Base-by-base conservation (phyloP, 768 basidiomycete species). In the Sarcodon sp. region DNA sequence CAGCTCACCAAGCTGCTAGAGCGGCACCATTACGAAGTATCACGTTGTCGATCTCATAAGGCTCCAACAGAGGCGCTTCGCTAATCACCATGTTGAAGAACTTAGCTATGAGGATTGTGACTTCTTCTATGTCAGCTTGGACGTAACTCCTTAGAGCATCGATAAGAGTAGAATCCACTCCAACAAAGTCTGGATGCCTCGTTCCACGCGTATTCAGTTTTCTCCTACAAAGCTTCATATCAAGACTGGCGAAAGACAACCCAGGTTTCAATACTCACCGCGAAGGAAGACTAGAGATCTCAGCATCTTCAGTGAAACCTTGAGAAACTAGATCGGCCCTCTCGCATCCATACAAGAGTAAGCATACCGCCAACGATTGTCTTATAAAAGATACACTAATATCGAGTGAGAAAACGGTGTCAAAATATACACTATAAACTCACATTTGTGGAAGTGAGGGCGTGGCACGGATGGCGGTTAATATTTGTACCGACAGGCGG, bases 1-100 rank as follows among this genome's bases (percentile, higher is more conserved):
- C 6, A n/a, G 10, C 69, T 50, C 57, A 87, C 85, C 83, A 84
- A 31, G 65, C 59, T 21, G 72, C 70, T n/a, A 88, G 64, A 13
- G 76, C 58, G 37, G 62, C 61, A 10, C 73, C 78, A 53, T 85
- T 83, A 43, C 75, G 71, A 33, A 85, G 59, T 32, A 86, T 71
- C 54, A 87, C 85, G 57, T 84, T 83, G 55, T 85, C 83, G 2
- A 82, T 68, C 61, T 85, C 85, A 53, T 81, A 73, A 1, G 75
- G 58, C 54, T 83, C 80, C 47, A 87, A 57, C 36, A 76, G 70
- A 1, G 76, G 70, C 2, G 80, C 73, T 37, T 80, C 72, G 35
- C 69, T 74, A 35, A 81, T 59, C 54, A 86, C 80, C 11, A 71
- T 63, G 52, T 74, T 65, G 27, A 87, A 54, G 55, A 87, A 88